phyloP scores from a whole-genome alignment of 2,329 filamentous ascomycete species.

The Fusarium sp. region DNA sequence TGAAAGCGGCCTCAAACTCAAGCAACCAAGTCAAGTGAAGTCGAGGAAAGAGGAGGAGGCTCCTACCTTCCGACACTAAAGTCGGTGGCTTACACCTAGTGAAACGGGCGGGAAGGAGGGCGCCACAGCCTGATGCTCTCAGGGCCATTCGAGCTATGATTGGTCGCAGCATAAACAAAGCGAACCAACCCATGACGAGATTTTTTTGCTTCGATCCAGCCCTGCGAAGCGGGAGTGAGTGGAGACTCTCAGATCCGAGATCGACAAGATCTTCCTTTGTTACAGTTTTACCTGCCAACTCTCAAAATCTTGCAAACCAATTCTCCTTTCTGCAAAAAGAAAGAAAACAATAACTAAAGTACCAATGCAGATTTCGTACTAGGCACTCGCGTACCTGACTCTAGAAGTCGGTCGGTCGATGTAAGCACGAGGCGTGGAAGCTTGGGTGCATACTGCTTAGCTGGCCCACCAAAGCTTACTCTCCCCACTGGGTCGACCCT shows the following conservation, averaged over 20 bases:
- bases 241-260: slow-evolving; percentile 6
- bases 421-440: slow-evolving; percentile 6
- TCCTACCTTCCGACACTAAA: slow-evolving; percentile 18
- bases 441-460: not conserved
- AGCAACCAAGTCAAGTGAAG: slow-evolving; percentile 5
- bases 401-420: slow-evolving; percentile 14
- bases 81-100: slow-evolving; percentile 14
- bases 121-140: slow-evolving; percentile 30
- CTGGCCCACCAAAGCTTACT: slow-evolving; percentile 27
- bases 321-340: not conserved
- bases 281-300: not conserved
- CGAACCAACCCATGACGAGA: slow-evolving; percentile 20
- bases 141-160: slow-evolving; percentile 20
- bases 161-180: slow-evolving; percentile 28
- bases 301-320: not conserved
- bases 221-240: slow-evolving; percentile 37
- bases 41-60: slow-evolving; percentile 17
- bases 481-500: slow-evolving; percentile 21
- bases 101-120: slow-evolving; percentile 33
- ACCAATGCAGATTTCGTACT: not conserved
- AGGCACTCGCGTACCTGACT: slow-evolving; percentile 29
- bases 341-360: not conserved
- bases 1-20: not conserved
- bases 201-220: slow-evolving; percentile 33
- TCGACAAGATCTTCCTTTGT: not conserved